A percentile compares a stretch with the other conserved stretches of the same genome.
phyloP scores from a whole-genome alignment of 345 rosid genomes.

The Capsella bursapastoris region DNA sequence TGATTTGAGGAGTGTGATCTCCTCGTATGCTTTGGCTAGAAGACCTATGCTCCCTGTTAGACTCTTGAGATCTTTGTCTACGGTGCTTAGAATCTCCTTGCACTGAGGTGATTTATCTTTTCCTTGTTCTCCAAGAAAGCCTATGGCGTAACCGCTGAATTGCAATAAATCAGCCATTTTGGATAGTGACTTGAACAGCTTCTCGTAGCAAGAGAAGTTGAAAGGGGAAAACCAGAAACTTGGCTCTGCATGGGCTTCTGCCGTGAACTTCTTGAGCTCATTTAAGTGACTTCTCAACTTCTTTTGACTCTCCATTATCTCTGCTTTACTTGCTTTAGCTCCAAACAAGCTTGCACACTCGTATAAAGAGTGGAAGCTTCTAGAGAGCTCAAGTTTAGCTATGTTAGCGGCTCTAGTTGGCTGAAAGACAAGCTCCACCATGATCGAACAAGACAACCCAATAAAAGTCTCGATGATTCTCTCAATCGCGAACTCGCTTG shows the following conservation, averaged over 20 bases:
- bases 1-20: constrained; percentile 58
- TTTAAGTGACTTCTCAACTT: constrained; percentile 51
- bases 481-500: constrained; percentile 82
- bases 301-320: constrained; percentile 53
- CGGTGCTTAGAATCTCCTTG: constrained; percentile 45
- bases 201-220: constrained; percentile 59
- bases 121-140: constrained; percentile 54
- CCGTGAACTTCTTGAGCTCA: constrained; percentile 58
- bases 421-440: constrained; percentile 62
- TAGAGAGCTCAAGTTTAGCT: constrained; percentile 61
- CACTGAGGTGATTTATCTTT: constrained; percentile 42
- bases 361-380: constrained; percentile 51
- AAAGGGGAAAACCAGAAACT: constrained; percentile 86
- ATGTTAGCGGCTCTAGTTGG: constrained; percentile 77
- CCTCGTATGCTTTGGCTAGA: constrained; percentile 58
- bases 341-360: constrained; percentile 54
- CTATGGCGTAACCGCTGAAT: constrained; percentile 54
- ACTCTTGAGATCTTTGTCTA: constrained; percentile 58
- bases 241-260: constrained; percentile 87
- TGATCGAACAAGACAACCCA: constrained; percentile 72
- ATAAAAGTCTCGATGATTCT: constrained; percentile 89
- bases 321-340: constrained; percentile 44
- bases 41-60: constrained; percentile 52
- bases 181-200: constrained; percentile 59
- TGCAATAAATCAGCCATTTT: constrained; percentile 66